These are phyloP conservation scores for Heterobasidion irregulare DNA, from an alignment of 1,284 basidiomycete species.

Conservation along the genomic window DNA sequence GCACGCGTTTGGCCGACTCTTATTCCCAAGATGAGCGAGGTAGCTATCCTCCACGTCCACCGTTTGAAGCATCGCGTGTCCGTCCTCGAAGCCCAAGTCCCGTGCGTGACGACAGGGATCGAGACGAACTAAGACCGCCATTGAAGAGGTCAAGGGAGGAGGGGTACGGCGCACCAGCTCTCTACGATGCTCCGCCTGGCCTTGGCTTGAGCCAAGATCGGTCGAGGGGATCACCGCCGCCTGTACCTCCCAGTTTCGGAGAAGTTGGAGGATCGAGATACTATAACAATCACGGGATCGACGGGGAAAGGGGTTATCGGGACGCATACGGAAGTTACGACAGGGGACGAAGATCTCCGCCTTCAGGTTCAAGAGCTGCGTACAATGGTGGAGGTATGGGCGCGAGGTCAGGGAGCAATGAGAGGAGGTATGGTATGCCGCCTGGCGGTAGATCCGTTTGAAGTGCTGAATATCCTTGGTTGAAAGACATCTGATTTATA, in stretches of 20 bases:
- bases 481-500: too few species aligned
- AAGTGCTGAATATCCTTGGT: too few species aligned
- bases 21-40: constrained; percentile 14
- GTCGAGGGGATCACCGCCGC: too few species aligned
- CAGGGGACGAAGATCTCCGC: not conserved
- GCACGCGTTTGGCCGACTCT: constrained; percentile 19
- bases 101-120: not conserved
- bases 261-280: not conserved
- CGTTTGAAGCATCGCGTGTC: constrained; percentile 16
- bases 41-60: constrained; percentile 14
- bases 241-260: not conserved
- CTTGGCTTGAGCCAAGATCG: constrained; percentile 8
- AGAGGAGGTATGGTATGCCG: too few species aligned
- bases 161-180: constrained; percentile 9
- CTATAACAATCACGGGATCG: not conserved
- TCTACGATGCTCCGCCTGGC: constrained; percentile 16
- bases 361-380: too few species aligned
- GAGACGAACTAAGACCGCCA: constrained; percentile 22
- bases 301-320: not conserved
- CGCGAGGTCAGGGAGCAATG: too few species aligned
- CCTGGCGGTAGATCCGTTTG: too few species aligned
- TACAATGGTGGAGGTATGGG: too few species aligned
- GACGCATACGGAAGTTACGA: not conserved
- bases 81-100: constrained; percentile 25
- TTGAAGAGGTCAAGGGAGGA: constrained; percentile 24